phyloP scores from a whole-genome alignment of 2,329 filamentous ascomycete species.

The Stagonosporopsis vannaccii region DNA sequence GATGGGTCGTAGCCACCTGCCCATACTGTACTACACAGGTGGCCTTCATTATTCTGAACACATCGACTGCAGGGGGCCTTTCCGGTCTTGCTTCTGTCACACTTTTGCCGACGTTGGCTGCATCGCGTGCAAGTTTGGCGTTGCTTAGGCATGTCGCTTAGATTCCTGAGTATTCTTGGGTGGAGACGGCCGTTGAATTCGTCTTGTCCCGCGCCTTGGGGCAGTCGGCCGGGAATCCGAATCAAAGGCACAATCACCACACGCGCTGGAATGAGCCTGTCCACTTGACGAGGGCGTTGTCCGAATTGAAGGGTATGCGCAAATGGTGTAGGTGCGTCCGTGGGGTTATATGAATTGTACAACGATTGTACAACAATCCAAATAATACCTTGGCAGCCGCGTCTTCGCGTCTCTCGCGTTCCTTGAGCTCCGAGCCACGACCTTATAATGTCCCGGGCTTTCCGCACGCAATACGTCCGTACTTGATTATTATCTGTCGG shows the following conservation, averaged over 20 bases:
- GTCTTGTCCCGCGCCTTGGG: neutral
- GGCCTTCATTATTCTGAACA: conserved; percentile 40
- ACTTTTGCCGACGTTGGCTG: conserved; percentile 41
- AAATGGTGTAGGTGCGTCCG: neutral
- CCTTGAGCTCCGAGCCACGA: neutral
- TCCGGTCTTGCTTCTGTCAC: conserved; percentile 32
- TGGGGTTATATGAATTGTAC: conserved; percentile 2
- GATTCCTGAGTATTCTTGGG: conserved; percentile 1
- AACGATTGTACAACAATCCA: neutral
- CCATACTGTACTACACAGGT: conserved; percentile 46
- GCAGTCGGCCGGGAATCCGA: neutral
- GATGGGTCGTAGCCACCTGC: conserved; percentile 41
- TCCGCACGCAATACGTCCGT: conserved; percentile 3
- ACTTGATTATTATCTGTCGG: neutral
- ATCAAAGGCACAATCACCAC: conserved; percentile 3
- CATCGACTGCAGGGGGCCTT: conserved; percentile 38
- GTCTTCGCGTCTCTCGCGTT: conserved; percentile 5
- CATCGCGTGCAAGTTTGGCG: conserved; percentile 44
- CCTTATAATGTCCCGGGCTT: neutral
- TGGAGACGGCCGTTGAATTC: neutral
- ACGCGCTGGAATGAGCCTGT: neutral
- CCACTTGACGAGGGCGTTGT: conserved; percentile 10
- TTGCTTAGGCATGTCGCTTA: conserved; percentile 40
- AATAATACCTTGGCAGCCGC: neutral
- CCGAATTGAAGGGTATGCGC: conserved; percentile 6